Percentiles rank a stretch among this genome's conserved stretches.
These are phyloP conservation scores for Phlebiopsis gigantea DNA, from an alignment of 768 basidiomycete genomes.

Conservation along the genomic window DNA sequence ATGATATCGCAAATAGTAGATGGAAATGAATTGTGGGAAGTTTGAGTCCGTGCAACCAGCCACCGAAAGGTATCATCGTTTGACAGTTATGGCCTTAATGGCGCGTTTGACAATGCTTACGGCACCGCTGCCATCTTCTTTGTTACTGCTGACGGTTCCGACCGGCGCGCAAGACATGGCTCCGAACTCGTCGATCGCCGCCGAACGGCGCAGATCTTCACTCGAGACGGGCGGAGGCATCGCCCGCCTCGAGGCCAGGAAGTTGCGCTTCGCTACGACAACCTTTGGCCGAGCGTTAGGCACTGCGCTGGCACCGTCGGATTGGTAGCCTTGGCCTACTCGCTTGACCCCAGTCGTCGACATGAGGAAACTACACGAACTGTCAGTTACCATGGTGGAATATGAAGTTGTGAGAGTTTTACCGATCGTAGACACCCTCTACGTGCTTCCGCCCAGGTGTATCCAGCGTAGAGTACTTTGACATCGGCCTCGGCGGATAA, in stretches of 20 bases:
- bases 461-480: slow-evolving; percentile 33
- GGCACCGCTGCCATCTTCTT: slow-evolving; percentile 45
- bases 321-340: slow-evolving; percentile 77
- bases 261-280: slow-evolving; percentile 32
- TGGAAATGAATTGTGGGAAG: not conserved
- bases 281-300: slow-evolving; percentile 25
- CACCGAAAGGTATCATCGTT: slow-evolving; percentile 19
- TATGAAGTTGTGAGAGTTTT: not conserved
- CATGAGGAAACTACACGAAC: slow-evolving; percentile 51
- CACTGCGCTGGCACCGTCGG: slow-evolving; percentile 48
- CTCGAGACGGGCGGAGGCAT: slow-evolving; percentile 76
- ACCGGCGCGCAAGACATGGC: slow-evolving; percentile 28
- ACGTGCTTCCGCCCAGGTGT: slow-evolving; percentile 51
- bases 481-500: slow-evolving; percentile 46
- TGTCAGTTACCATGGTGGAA: not conserved
- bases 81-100: slow-evolving; percentile 70
- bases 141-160: slow-evolving; percentile 19
- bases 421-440: slow-evolving; percentile 74
- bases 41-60: not conserved
- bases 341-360: slow-evolving; percentile 77
- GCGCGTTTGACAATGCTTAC: slow-evolving; percentile 62
- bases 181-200: slow-evolving; percentile 64
- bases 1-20: not conserved
- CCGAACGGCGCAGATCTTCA: slow-evolving; percentile 43
- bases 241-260: slow-evolving; percentile 40